Evolutionary conservation across 257 asterid species (phyloP).

Genomic region (Rauvolfia tetraphylla): DNA sequence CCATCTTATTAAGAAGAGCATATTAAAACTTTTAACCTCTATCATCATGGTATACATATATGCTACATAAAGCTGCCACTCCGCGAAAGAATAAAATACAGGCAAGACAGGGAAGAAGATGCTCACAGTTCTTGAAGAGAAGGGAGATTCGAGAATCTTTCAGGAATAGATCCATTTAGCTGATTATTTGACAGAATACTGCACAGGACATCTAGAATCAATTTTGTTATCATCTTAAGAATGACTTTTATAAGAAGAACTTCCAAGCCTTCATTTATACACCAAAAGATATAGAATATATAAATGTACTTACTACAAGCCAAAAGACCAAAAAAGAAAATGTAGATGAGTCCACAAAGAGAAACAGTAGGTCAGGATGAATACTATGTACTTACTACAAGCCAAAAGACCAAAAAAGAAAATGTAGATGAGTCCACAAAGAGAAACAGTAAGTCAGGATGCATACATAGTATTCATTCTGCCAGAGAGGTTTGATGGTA

Average conservation of each 20-base stretch:
- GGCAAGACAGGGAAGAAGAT: background rate
- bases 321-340: background rate
- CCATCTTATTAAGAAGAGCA: background rate
- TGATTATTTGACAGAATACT: slow-evolving; percentile 40
- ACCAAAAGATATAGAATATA: background rate
- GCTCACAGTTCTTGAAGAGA: slow-evolving; percentile 49
- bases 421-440: background rate
- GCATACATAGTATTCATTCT: slow-evolving; percentile 43
- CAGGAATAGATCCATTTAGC: slow-evolving; percentile 43
- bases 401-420: too few species aligned
- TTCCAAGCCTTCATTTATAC: background rate
- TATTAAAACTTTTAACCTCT: background rate
- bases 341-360: background rate
- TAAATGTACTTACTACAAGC: background rate
- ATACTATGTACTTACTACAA: too few species aligned
- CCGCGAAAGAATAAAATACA: background rate
- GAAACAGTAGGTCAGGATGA: slow-evolving; percentile 10
- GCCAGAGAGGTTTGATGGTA: slow-evolving; percentile 32
- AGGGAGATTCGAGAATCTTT: slow-evolving; percentile 32
- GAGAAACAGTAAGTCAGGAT: slow-evolving; percentile 1
- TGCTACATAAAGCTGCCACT: background rate
- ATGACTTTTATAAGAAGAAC: background rate
- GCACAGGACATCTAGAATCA: slow-evolving; percentile 22
- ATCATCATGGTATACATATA: background rate
- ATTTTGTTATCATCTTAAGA: background rate